Evolutionary conservation across 352 stramenopile species (phyloP).

Genomic region (Pythium phragmitis): DNA sequence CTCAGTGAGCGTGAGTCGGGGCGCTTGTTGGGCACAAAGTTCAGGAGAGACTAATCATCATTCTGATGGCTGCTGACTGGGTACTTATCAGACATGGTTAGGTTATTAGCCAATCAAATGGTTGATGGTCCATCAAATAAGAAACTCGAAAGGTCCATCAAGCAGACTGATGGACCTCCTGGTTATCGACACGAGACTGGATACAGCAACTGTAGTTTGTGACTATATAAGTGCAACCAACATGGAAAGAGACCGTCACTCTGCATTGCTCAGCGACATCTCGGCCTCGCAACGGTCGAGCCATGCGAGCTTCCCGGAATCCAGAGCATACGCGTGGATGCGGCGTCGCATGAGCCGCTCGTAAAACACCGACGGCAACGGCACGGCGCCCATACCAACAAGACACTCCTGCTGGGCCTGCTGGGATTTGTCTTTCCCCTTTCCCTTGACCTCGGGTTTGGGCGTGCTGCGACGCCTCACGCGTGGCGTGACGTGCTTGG

Average conservation of each 20-base stretch:
- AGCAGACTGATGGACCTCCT: no score
- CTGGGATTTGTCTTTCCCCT: background rate
- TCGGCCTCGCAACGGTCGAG: slow-evolving; percentile 27
- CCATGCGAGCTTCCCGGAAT: slow-evolving; percentile 28
- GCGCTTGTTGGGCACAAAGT: no score
- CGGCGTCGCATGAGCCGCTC: background rate
- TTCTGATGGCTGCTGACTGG: no score
- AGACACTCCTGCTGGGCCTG: slow-evolving; percentile 23
- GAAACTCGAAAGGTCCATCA: no score
- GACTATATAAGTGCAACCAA: no score
- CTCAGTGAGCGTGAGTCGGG: no score
- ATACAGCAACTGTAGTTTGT: background rate
- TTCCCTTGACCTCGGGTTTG: slow-evolving; percentile 14
- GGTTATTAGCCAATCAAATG: no score
- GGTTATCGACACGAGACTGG: no score
- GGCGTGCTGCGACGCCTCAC: slow-evolving; percentile 23
- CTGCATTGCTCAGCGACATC: slow-evolving; percentile 7
- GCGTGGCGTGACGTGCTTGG: slow-evolving; percentile 52
- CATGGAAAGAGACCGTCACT: slow-evolving; percentile 14
- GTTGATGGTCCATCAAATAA: no score
- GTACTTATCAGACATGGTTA: no score
- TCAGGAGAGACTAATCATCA: no score
- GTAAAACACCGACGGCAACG: slow-evolving; percentile 3
- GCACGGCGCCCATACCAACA: background rate
- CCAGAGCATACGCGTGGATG: slow-evolving; percentile 28